Evolutionary conservation across 148 eudicot species (phyloP).

Genomic region (Camellia japonica): DNA sequence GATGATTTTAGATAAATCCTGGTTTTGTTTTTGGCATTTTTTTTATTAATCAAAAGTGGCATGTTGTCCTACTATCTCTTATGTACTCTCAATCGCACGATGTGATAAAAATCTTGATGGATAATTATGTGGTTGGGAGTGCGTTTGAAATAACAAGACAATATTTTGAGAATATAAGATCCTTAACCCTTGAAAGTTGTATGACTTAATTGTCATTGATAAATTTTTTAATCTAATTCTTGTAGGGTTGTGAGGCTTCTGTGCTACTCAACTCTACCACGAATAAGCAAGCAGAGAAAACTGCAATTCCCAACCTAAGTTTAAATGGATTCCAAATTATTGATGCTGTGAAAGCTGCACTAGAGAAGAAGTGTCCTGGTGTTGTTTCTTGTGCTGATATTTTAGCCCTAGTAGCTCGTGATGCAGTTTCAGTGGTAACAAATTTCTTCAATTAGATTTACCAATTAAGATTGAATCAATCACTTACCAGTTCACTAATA

Average conservation of each 20-base stretch:
- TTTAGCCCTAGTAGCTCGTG: conserved; percentile 43
- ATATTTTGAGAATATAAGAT: neutral
- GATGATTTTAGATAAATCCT: too few species aligned
- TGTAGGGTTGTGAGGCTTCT: conserved; percentile 59
- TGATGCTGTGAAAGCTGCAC: conserved; percentile 35
- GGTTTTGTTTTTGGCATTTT: too few species aligned
- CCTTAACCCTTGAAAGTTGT: neutral
- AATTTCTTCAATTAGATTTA: too few species aligned
- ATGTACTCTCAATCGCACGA: too few species aligned
- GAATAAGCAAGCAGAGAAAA: conserved; percentile 36
- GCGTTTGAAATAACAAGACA: too few species aligned
- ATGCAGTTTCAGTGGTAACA: conserved; percentile 37
- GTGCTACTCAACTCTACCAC: conserved; percentile 37
- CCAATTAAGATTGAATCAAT: neutral
- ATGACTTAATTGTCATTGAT: neutral
- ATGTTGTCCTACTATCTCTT: too few species aligned
- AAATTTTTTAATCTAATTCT: neutral
- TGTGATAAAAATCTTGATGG: too few species aligned
- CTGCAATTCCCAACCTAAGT: conserved; percentile 33
- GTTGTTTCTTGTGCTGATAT: conserved; percentile 60
- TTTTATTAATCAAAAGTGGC: too few species aligned
- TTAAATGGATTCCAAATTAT: conserved; percentile 46
- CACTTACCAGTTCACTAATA: neutral
- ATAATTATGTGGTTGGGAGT: too few species aligned
- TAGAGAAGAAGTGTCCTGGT: conserved; percentile 45